Base-by-base conservation (phyloP, 495 filamentous ascomycete species). In the Penicillium atrosanguineum region DNA sequence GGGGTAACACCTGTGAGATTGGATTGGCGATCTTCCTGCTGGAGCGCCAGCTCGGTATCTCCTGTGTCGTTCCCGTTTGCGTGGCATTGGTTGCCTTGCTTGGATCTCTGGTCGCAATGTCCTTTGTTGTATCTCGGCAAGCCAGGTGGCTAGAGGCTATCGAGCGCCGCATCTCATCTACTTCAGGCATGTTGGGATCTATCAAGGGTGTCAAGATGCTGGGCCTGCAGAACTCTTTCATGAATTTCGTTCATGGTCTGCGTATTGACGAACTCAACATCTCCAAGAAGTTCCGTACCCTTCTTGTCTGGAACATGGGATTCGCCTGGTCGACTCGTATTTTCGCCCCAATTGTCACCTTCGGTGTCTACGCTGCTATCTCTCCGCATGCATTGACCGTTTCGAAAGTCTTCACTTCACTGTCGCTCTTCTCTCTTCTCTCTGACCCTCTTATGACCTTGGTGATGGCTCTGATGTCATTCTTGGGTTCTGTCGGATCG, bases 161-260 rank as follows among this genome's bases (percentile, higher is more conserved):
- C 75, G 74, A 85, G 73, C 73, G 77, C 70, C 79, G 21, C 61
- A 81, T 60, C 25, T 74, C 37, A 29, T 86, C 36, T 72, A 86
- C 79, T 7, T 74, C 70, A 6, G 58, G 74, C 0, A 78, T 83
- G 69, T 60, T 87, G 5, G 67, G 76, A 11, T 72, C 79, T 0
- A 82, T 85, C 59, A 86, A 86, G 54, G 77, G 79, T 19, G 68
- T 89, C 37, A 88, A 87, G 54, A 83, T 86, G 78, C 74, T 83
- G 6, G 85, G 83, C 1, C 61, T 87, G 19, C 64, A 68, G 26
- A 48, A 67, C 19, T 61, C 63, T 3, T 56, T 72, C 8, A 69
- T 72, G 70, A 64, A 53, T 12, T 61, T 59, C 18, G 67, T 88
- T 1, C 73, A 83, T 40, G 56, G 62, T 0, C 62, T 87, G 28